phyloP scores from a whole-genome alignment of 805 yeast species.

The Priceomyces haplophilus region DNA sequence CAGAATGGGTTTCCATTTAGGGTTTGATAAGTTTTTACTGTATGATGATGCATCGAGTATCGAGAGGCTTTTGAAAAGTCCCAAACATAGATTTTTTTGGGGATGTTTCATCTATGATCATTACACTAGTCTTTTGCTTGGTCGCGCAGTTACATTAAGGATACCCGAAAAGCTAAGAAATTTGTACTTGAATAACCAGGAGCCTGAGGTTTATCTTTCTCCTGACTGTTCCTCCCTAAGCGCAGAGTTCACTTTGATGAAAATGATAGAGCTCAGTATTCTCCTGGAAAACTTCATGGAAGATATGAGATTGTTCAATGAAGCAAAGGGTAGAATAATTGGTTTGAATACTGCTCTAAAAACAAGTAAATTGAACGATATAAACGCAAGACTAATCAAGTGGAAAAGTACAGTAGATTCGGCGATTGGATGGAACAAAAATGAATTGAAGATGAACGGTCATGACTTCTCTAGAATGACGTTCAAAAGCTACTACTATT shows the following conservation, averaged over 20 bases:
- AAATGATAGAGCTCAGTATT: slow-evolving; percentile 5
- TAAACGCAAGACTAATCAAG: slow-evolving; percentile 1
- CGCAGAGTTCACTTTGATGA: slow-evolving; percentile 2
- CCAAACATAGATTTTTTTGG: slow-evolving; percentile 5
- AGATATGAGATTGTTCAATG: not conserved
- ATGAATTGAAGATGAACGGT: not conserved
- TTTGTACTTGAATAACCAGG: not conserved
- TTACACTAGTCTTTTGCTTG: slow-evolving; percentile 5
- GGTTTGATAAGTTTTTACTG: slow-evolving; percentile 4
- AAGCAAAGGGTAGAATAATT: not conserved
- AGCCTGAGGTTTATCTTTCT: not conserved
- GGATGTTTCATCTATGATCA: slow-evolving; percentile 6
- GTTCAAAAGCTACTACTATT: slow-evolving; percentile 5
- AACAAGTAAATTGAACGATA: slow-evolving; percentile 1
- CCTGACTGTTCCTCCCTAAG: not conserved
- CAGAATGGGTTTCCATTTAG: slow-evolving; percentile 14
- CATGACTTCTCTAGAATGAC: slow-evolving; percentile 2
- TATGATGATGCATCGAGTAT: not conserved
- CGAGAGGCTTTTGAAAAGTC: not conserved
- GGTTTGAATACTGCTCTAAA: slow-evolving; percentile 1
- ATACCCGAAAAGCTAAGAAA: not conserved
- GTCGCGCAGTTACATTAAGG: slow-evolving; percentile 5
- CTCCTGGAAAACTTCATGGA: slow-evolving; percentile 4
- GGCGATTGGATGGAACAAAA: slow-evolving; percentile 3
- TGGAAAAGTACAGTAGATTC: slow-evolving; percentile 2